Conservation (phyloP, 768 basidiomycete species). For the Pisolithus marmoratus region DNA sequence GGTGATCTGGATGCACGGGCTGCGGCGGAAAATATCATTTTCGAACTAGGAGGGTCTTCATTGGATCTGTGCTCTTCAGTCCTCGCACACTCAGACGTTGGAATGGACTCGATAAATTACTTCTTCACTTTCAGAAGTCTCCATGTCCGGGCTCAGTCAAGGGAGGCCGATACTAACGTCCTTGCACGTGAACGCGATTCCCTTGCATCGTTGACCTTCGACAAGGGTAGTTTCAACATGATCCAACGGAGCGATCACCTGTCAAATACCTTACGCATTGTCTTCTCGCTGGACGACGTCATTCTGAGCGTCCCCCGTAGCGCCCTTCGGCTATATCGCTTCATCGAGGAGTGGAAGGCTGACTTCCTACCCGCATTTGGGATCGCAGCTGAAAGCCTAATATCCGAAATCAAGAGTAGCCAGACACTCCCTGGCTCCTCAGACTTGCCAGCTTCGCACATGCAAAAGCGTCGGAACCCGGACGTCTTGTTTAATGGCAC, state of each 20-base stretch:
- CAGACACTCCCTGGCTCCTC: constrained; percentile 32
- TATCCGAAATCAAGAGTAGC: constrained; percentile 54
- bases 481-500: constrained; percentile 48
- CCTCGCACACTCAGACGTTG: constrained; percentile 8
- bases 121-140: constrained; percentile 45
- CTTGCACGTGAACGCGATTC: constrained; percentile 45
- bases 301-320: constrained; percentile 70
- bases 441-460: constrained; percentile 21
- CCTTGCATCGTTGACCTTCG: constrained; percentile 55
- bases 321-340: constrained; percentile 70
- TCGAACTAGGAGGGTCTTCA: constrained; percentile 48
- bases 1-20: constrained; percentile 50
- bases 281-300: constrained; percentile 41
- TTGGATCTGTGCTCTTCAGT: constrained; percentile 18
- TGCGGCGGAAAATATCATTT: constrained; percentile 62
- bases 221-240: constrained; percentile 39
- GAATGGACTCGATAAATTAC: constrained; percentile 41
- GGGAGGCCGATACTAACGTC: constrained; percentile 30
- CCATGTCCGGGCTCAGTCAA: constrained; percentile 55
- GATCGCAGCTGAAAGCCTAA: constrained; percentile 54
- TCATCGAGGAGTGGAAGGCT: constrained; percentile 76
- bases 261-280: constrained; percentile 36
- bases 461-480: constrained; percentile 4
- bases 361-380: constrained; percentile 76
- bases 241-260: constrained; percentile 43